phyloP scores from a whole-genome alignment of 2,329 filamentous ascomycete species.

The Canariomyces notabilis region DNA sequence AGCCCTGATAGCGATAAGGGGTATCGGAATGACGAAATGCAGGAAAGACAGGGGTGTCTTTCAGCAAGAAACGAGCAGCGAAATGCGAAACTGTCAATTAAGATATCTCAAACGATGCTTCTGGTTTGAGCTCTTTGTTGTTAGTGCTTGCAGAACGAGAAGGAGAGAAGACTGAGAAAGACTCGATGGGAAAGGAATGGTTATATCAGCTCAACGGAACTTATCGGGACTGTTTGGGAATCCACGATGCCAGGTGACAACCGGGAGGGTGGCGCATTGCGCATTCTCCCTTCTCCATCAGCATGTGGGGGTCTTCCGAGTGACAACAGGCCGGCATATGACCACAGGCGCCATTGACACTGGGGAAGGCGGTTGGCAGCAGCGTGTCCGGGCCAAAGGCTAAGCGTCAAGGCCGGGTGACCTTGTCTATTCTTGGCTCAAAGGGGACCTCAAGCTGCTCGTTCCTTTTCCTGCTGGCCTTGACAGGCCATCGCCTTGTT shows the following conservation, averaged over 20 bases:
- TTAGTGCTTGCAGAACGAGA: slow-evolving; percentile 2
- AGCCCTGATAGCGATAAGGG: slow-evolving; percentile 10
- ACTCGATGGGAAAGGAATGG: background rate
- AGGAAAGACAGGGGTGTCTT: slow-evolving; percentile 3
- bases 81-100: too few species aligned
- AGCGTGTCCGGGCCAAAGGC: background rate
- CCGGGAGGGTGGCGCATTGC: slow-evolving; percentile 10
- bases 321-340: slow-evolving; percentile 11
- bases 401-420: background rate
- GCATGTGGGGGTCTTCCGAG: background rate
- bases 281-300: background rate
- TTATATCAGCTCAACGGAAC: slow-evolving; percentile 12
- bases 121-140: background rate
- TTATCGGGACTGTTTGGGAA: slow-evolving; percentile 8
- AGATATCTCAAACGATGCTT: background rate
- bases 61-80: slow-evolving; percentile 1
- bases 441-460: background rate
- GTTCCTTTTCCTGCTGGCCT: background rate
- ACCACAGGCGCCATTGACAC: slow-evolving; percentile 1
- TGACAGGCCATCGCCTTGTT: slow-evolving; percentile 2
- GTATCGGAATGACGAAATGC: slow-evolving; percentile 9
- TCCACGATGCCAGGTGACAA: slow-evolving; percentile 8
- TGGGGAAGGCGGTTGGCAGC: background rate
- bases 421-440: slow-evolving; percentile 7
- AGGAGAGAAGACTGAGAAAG: background rate